These are phyloP conservation scores for Tribonema minus DNA, from an alignment of 108 stramenopile genomes.

Conservation along the genomic window DNA sequence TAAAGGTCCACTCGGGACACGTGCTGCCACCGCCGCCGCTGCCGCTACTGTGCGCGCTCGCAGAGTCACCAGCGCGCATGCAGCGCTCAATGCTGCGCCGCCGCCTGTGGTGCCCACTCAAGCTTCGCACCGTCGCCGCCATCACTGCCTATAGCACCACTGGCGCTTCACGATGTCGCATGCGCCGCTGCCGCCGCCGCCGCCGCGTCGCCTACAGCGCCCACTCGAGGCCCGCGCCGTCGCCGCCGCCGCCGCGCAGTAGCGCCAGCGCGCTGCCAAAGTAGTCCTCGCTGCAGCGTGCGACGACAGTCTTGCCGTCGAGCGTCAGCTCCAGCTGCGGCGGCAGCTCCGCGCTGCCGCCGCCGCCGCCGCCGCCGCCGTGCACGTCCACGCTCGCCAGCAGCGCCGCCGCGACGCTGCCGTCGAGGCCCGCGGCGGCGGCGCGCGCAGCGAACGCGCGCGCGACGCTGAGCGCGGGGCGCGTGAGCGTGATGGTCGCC, in stretches of 20 bases:
- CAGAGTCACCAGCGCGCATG: too few species aligned
- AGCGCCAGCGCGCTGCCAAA: background rate
- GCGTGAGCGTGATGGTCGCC: conserved; percentile 13
- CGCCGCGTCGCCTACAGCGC: background rate
- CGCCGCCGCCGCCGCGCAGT: background rate
- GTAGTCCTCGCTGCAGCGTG: background rate
- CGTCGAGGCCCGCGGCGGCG: background rate
- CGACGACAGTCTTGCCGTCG: background rate
- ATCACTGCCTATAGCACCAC: too few species aligned
- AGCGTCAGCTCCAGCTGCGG: background rate
- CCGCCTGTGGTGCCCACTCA: too few species aligned
- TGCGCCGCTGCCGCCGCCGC: too few species aligned
- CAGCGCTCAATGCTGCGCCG: too few species aligned
- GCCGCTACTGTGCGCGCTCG: too few species aligned
- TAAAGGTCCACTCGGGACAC: too few species aligned
- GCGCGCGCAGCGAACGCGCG: background rate
- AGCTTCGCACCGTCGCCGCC: too few species aligned
- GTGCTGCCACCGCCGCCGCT: too few species aligned
- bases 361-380: background rate
- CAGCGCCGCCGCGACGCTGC: background rate
- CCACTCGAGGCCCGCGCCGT: background rate
- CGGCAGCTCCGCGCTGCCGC: background rate
- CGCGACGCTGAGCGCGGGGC: conserved; percentile 10
- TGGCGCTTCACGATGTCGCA: too few species aligned
- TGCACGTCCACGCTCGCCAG: background rate